A percentile compares a stretch with the other conserved stretches of the same genome.
phyloP scores from a whole-genome alignment of 805 yeast genomes.

The Ogataea nonfermentans region DNA sequence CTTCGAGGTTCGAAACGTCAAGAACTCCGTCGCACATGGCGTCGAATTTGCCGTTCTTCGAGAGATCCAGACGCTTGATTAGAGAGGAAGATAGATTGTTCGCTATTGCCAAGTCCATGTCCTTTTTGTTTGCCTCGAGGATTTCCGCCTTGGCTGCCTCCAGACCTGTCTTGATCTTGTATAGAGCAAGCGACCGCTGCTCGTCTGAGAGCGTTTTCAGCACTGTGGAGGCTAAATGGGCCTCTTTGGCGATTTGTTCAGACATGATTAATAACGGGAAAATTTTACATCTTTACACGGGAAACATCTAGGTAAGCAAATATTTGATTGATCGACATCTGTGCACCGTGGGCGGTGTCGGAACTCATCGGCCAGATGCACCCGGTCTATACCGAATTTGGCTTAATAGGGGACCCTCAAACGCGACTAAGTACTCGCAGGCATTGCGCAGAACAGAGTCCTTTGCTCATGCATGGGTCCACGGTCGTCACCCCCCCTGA shows the following conservation, averaged over 20 bases:
- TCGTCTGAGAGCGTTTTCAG: constrained; percentile 75
- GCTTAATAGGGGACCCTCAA: too few relatives aligned
- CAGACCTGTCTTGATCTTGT: constrained; percentile 69
- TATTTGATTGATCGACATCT: too few relatives aligned
- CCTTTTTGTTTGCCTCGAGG: constrained; percentile 69
- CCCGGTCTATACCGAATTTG: too few relatives aligned
- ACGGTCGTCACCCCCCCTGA: background rate
- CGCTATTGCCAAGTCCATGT: constrained; percentile 66
- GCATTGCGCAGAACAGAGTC: too few relatives aligned
- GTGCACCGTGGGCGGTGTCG: too few relatives aligned
- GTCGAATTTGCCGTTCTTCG: constrained; percentile 82
- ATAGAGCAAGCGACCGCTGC: constrained; percentile 70
- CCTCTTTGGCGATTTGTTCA: constrained; percentile 73
- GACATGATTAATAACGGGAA: constrained; percentile 53
- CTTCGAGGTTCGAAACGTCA: constrained; percentile 85
- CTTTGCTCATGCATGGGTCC: background rate
- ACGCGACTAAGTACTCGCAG: too few relatives aligned
- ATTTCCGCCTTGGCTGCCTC: constrained; percentile 57
- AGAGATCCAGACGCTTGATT: constrained; percentile 79
- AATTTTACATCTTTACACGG: too few relatives aligned
- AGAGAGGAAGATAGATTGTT: constrained; percentile 65
- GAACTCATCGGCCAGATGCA: too few relatives aligned
- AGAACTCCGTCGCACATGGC: constrained; percentile 91
- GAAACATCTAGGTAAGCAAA: too few relatives aligned
- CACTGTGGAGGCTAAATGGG: constrained; percentile 79